Percentiles rank a stretch among this genome's conserved stretches.
These are phyloP conservation scores for Trichoderma sp. DNA, from an alignment of 2,329 filamentous ascomycete genomes.

Conservation along the genomic window DNA sequence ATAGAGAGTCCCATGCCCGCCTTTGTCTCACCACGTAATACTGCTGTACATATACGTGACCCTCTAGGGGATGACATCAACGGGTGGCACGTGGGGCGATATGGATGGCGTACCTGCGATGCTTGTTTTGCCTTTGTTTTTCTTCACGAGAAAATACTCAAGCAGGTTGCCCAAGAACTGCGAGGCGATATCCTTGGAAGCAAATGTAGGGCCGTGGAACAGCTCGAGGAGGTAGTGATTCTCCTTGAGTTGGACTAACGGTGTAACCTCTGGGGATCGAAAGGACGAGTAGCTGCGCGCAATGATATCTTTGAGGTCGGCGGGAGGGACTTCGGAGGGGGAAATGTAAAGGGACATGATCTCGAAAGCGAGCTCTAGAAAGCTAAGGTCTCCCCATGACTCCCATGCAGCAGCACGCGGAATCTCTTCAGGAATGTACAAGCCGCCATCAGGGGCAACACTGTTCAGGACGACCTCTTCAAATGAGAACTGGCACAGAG, in stretches of 20 bases:
- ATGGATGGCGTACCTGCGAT: conserved; percentile 37
- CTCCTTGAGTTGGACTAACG: conserved; percentile 69
- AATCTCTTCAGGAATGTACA: conserved; percentile 84
- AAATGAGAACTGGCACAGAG: conserved; percentile 68
- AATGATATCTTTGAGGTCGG: conserved; percentile 81
- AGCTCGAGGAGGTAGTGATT: conserved; percentile 87
- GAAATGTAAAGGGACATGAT: conserved; percentile 90
- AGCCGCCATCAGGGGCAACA: conserved; percentile 79
- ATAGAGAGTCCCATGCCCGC: background rate
- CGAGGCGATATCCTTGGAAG: conserved; percentile 86
- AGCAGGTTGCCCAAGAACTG: conserved; percentile 97
- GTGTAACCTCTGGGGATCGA: conserved; percentile 65
- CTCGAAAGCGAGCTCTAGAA: conserved; percentile 77
- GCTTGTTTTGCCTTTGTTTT: conserved; percentile 67
- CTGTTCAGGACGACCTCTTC: conserved; percentile 90
- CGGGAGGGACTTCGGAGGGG: conserved; percentile 71
- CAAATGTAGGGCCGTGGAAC: conserved; percentile 93
- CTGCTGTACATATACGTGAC: conserved; percentile 2
- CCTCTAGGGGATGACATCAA: background rate
- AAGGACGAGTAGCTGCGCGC: conserved; percentile 86
- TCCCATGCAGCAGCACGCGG: conserved; percentile 42
- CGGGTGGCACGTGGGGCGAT: background rate
- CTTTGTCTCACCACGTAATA: conserved; percentile 1
- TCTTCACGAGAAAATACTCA: conserved; percentile 77
- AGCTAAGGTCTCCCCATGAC: conserved; percentile 75